A percentile compares a stretch with the other conserved stretches of the same genome.
phyloP scores from a whole-genome alignment of 805 yeast genomes.

The Hanseniaspora pseudoguilliermondii region DNA sequence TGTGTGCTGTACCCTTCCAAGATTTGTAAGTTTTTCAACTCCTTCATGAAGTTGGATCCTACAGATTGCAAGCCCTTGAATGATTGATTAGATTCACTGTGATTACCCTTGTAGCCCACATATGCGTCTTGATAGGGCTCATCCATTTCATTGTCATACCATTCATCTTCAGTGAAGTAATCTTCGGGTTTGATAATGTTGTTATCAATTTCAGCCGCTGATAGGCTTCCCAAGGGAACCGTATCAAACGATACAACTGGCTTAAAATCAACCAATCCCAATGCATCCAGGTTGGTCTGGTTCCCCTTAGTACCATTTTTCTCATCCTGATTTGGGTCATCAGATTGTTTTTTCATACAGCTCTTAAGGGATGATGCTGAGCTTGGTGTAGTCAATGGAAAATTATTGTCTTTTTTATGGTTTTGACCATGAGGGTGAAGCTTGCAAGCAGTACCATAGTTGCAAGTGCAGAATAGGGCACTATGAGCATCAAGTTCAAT shows the following conservation, averaged over 20 bases:
- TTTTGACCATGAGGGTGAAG: neutral
- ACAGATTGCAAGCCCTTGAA: neutral
- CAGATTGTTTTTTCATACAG: neutral
- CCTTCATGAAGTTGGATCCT: neutral
- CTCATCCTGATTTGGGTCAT: neutral
- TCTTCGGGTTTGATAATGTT: constrained; percentile 22
- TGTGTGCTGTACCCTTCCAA: constrained; percentile 23
- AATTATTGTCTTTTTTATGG: neutral
- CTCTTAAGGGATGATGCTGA: constrained; percentile 16
- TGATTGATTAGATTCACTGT: neutral
- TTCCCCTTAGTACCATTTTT: neutral
- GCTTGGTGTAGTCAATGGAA: neutral
- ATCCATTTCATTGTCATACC: constrained; percentile 23
- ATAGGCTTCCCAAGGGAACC: constrained; percentile 20
- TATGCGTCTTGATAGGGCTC: constrained; percentile 10
- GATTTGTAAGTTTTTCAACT: neutral
- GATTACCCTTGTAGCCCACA: constrained; percentile 4
- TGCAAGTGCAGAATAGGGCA: neutral
- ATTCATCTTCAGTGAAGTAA: constrained; percentile 26
- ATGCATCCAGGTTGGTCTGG: neutral
- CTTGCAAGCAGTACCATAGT: neutral
- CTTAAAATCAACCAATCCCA: constrained; percentile 14
- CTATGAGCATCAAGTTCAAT: neutral
- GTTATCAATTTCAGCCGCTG: constrained; percentile 17
- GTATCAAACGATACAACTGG: constrained; percentile 28